Conservation (phyloP, 2,329 filamentous ascomycete genomes). For the Coccinonectria pachysandricola region DNA sequence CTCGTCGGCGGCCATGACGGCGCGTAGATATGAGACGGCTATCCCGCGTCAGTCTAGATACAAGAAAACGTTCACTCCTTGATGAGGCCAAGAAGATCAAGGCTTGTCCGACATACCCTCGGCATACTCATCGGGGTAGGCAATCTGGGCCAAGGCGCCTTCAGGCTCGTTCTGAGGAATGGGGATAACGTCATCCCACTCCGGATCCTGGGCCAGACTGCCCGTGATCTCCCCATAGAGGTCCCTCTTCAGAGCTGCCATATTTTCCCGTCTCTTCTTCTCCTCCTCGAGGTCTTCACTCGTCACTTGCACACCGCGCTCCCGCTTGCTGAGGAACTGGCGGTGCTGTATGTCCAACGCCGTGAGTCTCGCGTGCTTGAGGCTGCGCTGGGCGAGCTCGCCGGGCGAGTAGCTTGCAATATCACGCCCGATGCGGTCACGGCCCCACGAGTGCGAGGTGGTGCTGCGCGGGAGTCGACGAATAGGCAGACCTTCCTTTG, state of each 20-base stretch:
- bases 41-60: conserved; percentile 13
- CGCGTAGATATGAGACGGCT: conserved; percentile 87
- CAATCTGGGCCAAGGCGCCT: conserved; percentile 79
- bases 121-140: conserved; percentile 80
- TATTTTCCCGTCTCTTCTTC: conserved; percentile 36
- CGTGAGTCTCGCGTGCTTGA: conserved; percentile 32
- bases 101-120: conserved; percentile 44
- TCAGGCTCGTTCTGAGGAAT: conserved; percentile 77
- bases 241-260: conserved; percentile 40
- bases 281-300: conserved; percentile 36
- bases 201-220: conserved; percentile 49
- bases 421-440: conserved; percentile 38
- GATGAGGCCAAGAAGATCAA: background rate
- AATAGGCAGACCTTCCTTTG: conserved; percentile 40
- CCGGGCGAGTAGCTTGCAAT: conserved; percentile 37
- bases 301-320: conserved; percentile 19
- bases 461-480: conserved; percentile 28
- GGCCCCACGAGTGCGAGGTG: conserved; percentile 35
- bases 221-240: conserved; percentile 41
- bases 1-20: conserved; percentile 84
- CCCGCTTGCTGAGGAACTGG: conserved; percentile 32
- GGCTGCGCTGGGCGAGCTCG: conserved; percentile 33
- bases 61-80: conserved; percentile 2
- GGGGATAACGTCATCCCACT: conserved; percentile 76
- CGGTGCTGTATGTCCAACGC: conserved; percentile 33